Conservation (phyloP, 2,329 filamentous ascomycete genomes). For the Pestalotiopsis sp. region DNA sequence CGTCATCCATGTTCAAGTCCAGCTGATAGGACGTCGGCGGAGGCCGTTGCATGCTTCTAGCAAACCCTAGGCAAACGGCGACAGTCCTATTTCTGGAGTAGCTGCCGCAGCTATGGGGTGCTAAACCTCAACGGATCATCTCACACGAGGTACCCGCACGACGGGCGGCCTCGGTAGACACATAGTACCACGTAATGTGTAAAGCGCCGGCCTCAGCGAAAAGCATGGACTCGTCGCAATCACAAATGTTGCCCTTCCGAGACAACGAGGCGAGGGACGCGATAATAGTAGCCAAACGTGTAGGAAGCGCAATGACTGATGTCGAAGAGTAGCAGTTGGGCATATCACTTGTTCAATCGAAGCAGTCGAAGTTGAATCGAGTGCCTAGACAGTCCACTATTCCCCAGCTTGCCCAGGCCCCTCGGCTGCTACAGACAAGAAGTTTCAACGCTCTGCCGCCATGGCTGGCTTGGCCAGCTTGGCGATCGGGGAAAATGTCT, state of each 20-base stretch:
- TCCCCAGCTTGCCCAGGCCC: too few relatives aligned
- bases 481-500: background rate
- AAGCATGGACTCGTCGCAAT: background rate
- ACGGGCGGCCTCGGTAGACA: background rate
- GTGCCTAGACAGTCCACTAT: too few relatives aligned
- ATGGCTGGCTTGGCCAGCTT: background rate
- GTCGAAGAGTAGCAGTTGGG: background rate
- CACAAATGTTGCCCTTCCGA: background rate
- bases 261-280: background rate
- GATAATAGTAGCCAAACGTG: background rate
- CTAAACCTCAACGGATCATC: background rate
- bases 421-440: background rate
- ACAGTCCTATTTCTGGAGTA: conserved; percentile 4
- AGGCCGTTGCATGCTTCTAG: background rate
- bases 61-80: background rate
- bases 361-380: background rate
- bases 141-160: background rate
- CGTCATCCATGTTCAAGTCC: background rate
- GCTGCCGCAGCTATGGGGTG: background rate
- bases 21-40: conserved; percentile 4
- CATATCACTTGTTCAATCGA: background rate
- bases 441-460: background rate
- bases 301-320: background rate
- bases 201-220: background rate
- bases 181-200: background rate